A percentile compares a stretch with the other conserved stretches of the same genome.
These are phyloP conservation scores for Erysiphe pisi DNA, from an alignment of 2,329 filamentous ascomycete genomes.

Conservation along the genomic window DNA sequence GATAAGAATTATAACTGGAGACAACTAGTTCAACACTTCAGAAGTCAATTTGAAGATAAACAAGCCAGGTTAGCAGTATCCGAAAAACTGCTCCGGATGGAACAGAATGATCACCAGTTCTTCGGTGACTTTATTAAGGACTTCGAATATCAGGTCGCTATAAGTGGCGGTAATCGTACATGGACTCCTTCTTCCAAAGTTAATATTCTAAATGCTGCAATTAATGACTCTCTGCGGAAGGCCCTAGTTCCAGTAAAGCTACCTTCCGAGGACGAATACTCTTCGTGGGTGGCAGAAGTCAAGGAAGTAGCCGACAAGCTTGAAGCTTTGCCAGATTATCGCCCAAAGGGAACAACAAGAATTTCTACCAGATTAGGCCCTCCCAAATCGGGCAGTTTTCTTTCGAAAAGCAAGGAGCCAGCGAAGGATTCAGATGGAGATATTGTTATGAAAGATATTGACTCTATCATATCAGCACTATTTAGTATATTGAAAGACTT, in stretches of 20 bases:
- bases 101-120: not conserved
- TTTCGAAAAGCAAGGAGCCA: not conserved
- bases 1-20: not conserved
- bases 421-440: not conserved
- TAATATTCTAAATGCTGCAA: not conserved
- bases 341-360: not conserved
- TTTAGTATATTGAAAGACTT: not conserved
- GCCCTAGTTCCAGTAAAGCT: not conserved
- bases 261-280: not conserved
- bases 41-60: not conserved
- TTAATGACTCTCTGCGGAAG: not conserved
- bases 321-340: conserved; percentile 12
- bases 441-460: not conserved
- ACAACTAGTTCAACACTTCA: not conserved
- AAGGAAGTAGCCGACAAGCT: not conserved
- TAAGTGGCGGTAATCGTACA: not conserved
- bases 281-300: not conserved
- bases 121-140: not conserved
- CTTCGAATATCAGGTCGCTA: not conserved
- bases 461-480: not conserved
- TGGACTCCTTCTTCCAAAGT: not conserved
- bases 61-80: not conserved
- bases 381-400: not conserved
- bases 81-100: not conserved
- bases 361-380: not conserved